These are phyloP conservation scores for Mycena polygramma DNA, from an alignment of 768 basidiomycete genomes.

Conservation along the genomic window DNA sequence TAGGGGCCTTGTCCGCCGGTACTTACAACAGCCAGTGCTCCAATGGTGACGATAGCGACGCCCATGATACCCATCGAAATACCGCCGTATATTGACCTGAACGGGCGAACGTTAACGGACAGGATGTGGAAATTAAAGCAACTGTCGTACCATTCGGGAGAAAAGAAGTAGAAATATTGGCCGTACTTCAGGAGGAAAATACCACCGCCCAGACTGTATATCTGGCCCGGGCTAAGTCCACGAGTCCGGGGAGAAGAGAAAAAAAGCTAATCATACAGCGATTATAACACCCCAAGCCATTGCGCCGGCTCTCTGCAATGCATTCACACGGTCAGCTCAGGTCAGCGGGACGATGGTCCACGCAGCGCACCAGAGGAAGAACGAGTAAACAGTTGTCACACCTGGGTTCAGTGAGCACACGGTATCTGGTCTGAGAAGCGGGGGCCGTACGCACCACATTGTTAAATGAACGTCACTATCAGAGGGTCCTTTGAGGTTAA, in stretches of 20 bases:
- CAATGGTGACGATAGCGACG: slow-evolving; percentile 64
- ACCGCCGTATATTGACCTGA: slow-evolving; percentile 79
- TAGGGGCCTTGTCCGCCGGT: slow-evolving; percentile 32
- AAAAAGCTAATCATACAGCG: slow-evolving; percentile 58
- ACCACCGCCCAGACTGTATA: slow-evolving; percentile 76
- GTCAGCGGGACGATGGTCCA: slow-evolving; percentile 39
- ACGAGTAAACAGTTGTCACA: slow-evolving; percentile 86
- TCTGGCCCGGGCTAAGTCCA: slow-evolving; percentile 49
- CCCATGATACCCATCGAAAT: slow-evolving; percentile 68
- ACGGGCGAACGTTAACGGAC: slow-evolving; percentile 8
- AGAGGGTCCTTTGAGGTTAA: slow-evolving; percentile 29
- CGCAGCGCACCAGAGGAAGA: slow-evolving; percentile 72
- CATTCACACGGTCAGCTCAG: slow-evolving; percentile 44
- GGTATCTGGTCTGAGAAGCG: slow-evolving; percentile 37
- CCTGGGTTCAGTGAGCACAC: slow-evolving; percentile 55
- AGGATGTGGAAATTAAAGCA: slow-evolving; percentile 13
- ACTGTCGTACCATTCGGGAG: slow-evolving; percentile 70
- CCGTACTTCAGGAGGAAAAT: slow-evolving; percentile 73
- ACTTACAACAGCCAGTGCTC: slow-evolving; percentile 76
- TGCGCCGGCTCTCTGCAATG: slow-evolving; percentile 71
- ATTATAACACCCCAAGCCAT: slow-evolving; percentile 78
- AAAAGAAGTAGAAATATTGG: slow-evolving; percentile 73
- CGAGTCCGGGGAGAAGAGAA: slow-evolving; percentile 13
- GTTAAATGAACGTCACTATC: slow-evolving; percentile 38
- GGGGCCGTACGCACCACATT: slow-evolving; percentile 44